Base-by-base conservation (phyloP, 371 early-diverging fungal genomes). In the Syncephalastrum sp. region DNA sequence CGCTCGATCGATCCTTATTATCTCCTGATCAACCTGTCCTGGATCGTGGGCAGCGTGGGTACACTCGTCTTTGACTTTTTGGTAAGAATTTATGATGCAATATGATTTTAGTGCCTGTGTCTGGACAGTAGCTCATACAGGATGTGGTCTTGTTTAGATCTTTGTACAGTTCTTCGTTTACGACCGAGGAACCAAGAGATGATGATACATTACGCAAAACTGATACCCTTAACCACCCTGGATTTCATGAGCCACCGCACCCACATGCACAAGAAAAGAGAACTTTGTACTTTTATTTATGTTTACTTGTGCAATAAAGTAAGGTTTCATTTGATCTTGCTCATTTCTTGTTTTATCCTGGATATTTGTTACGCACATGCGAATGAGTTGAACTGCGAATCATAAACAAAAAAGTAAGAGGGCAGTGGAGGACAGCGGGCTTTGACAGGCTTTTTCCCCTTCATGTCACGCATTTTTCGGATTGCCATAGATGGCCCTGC, bases 401-500 rank as follows among this genome's bases (percentile, higher is more conserved):
- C 38, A 33, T 2, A 33, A 33, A 33, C 38, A 33, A 33, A 33
- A 21, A 21, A 21, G 21, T 33, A 33, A 33, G 10, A 33, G 2
- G 10, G 10, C 38, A 33, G 38, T 10, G 38, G 38, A 10, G 10
- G 8, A 33, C 5, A 33, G 38, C 38, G 38, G 38, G 8, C 38
- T 33, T 12, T 33, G 38, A 33, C 38, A 33, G 38, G 19, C 44
- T 42, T 42, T 50, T 47, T 42, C 14, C 50, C 16, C 48, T 44
- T 53, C 29, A 73, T 77, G 77, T 69, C 79, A 53, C 67, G 64
- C 17, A 56, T 79, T 25, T 88, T 91, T 61, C 86, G 87, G 63
- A 78, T 95, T 49, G 95, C 97, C 27, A 95, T 96, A 47, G 97
- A 96, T 78, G 97, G 97, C 0, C 95, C 95, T 6, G 93, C 94